These are phyloP conservation scores for Colletotrichum filicis DNA, from an alignment of 2,329 filamentous ascomycete species.

Conservation along the genomic window DNA sequence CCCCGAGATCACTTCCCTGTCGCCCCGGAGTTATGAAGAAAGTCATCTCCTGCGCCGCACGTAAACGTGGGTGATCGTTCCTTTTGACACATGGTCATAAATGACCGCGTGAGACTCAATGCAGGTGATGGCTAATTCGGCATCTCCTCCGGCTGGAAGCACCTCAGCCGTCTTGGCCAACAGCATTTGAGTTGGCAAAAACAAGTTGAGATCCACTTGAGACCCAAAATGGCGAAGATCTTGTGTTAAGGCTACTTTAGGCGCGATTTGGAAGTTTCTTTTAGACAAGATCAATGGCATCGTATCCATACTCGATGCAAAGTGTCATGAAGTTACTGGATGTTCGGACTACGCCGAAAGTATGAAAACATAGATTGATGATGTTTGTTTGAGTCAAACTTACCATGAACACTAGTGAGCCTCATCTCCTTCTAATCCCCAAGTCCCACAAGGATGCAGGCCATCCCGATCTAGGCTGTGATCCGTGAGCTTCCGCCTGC, in stretches of 20 bases:
- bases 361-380: too few species aligned
- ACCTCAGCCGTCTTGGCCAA: neutral
- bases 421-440: neutral
- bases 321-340: too few species aligned
- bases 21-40: neutral
- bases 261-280: neutral
- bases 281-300: neutral
- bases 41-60: neutral
- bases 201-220: neutral
- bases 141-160: neutral
- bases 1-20: neutral
- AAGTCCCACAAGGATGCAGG: neutral
- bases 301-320: too few species aligned
- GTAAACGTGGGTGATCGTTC: neutral
- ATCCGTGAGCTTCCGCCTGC: neutral
- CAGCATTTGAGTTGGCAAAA: neutral
- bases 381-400: neutral
- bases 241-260: neutral
- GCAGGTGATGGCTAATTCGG: neutral
- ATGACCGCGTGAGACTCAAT: neutral
- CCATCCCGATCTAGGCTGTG: neutral
- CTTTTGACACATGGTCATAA: neutral
- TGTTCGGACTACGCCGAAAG: too few species aligned
- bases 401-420: neutral
- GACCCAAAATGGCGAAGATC: neutral